These are phyloP conservation scores for Penicillium expansum DNA, from an alignment of 2,329 filamentous ascomycete species.

Conservation along the genomic window DNA sequence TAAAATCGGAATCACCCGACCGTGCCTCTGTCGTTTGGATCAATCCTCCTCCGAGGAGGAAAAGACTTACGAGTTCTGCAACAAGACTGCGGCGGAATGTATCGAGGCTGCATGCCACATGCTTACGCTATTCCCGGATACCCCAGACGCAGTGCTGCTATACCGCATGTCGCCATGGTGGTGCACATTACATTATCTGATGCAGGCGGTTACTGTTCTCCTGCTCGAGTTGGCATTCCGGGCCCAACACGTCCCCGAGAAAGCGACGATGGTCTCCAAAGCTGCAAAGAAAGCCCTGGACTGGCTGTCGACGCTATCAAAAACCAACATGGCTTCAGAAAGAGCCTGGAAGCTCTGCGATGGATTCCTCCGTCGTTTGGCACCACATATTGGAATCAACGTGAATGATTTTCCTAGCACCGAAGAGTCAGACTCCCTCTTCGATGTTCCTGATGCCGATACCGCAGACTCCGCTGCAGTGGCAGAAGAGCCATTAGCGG, in stretches of 20 bases:
- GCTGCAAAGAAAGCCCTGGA: constrained; percentile 37
- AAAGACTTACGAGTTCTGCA: constrained; percentile 38
- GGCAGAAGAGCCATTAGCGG: constrained; percentile 7
- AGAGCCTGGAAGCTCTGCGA: constrained; percentile 39
- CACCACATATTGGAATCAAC: constrained; percentile 31
- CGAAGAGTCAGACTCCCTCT: constrained; percentile 18
- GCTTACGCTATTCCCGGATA: constrained; percentile 42
- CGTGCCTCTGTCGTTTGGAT: constrained; percentile 44
- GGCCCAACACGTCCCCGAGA: constrained; percentile 45
- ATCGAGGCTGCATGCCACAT: constrained; percentile 44
- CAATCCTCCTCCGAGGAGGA: constrained; percentile 31
- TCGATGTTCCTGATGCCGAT: constrained; percentile 19
- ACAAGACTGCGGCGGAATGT: constrained; percentile 40
- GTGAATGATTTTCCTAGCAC: constrained; percentile 32
- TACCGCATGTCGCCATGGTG: constrained; percentile 45
- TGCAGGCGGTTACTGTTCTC: constrained; percentile 45
- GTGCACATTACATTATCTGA: constrained; percentile 45
- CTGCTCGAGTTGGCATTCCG: constrained; percentile 45
- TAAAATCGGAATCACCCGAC: constrained; percentile 43
- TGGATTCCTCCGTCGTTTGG: constrained; percentile 35
- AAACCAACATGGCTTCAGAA: constrained; percentile 29
- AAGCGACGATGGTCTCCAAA: constrained; percentile 36
- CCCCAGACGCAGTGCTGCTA: constrained; percentile 37
- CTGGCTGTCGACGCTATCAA: constrained; percentile 35
- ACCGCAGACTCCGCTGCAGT: constrained; percentile 12